Conservation (phyloP, 1,284 basidiomycete genomes). For the Cutaneotrichosporon sp. region DNA sequence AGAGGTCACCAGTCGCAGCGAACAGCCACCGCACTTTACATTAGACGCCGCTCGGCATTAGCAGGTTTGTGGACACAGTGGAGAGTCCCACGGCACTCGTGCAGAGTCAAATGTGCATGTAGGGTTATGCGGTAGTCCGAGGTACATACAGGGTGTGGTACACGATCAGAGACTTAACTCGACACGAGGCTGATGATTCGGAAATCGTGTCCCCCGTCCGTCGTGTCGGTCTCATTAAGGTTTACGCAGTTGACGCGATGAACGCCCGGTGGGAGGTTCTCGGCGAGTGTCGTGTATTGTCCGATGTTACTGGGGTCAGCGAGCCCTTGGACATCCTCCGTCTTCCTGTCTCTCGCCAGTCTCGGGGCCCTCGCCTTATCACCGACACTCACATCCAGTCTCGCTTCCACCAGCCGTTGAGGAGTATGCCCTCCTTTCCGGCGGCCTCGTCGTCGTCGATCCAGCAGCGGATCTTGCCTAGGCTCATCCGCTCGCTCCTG, state of each 20-base stretch:
- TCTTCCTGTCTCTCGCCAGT: not conserved
- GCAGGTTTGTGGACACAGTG: not conserved
- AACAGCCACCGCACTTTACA: no score
- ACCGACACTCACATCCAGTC: slow-evolving; percentile 7
- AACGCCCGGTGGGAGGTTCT: slow-evolving; percentile 14
- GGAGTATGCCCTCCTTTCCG: slow-evolving; percentile 24
- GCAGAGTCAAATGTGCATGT: not conserved
- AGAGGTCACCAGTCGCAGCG: no score
- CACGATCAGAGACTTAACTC: slow-evolving; percentile 1
- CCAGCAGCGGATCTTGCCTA: slow-evolving; percentile 51
- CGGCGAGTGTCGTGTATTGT: slow-evolving; percentile 16
- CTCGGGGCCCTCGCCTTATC: not conserved
- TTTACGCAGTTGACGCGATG: slow-evolving; percentile 23
- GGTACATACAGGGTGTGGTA: not conserved
- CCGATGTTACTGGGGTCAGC: slow-evolving; percentile 28
- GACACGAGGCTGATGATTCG: slow-evolving; percentile 24
- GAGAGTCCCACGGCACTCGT: not conserved
- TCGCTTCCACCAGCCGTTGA: slow-evolving; percentile 43
- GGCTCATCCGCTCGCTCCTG: slow-evolving; percentile 41
- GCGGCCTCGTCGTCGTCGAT: slow-evolving; percentile 32
- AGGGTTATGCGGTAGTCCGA: not conserved
- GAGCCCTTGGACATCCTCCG: not conserved
- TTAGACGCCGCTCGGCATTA: no score
- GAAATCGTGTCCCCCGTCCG: slow-evolving; percentile 20
- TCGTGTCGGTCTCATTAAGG: slow-evolving; percentile 21